A percentile compares a stretch with the other conserved stretches of the same genome.
These are phyloP conservation scores for Pseudozyma thailandica DNA, from an alignment of 1,284 basidiomycete genomes.

Conservation along the genomic window DNA sequence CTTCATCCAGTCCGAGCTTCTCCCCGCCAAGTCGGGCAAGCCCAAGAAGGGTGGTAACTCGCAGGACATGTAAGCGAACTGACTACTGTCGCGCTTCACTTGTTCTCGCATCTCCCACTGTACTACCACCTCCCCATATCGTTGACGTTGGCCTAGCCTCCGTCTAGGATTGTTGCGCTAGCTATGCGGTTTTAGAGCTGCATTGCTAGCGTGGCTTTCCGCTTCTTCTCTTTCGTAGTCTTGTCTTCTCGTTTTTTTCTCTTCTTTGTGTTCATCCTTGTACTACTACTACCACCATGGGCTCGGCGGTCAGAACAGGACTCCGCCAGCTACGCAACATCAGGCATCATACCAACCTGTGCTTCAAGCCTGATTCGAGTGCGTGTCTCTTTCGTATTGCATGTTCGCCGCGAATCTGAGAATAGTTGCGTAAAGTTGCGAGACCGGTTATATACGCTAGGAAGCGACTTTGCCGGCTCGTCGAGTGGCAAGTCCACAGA, in stretches of 20 bases:
- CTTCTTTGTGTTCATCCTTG: constrained; percentile 57
- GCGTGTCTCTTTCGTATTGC: not conserved
- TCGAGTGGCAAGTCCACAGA: too few relatives aligned
- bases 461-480: too few relatives aligned
- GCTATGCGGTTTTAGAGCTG: constrained; percentile 1
- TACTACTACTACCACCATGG: constrained; percentile 58
- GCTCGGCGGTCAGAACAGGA: constrained; percentile 56
- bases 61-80: constrained; percentile 61
- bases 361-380: constrained; percentile 7
- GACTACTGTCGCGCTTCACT: constrained; percentile 7
- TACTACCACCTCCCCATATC: constrained; percentile 23
- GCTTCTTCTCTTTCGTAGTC: constrained; percentile 1
- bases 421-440: not conserved
- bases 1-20: constrained; percentile 85
- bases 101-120: constrained; percentile 30
- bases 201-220: constrained; percentile 12
- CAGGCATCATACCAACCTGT: constrained; percentile 55
- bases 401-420: not conserved
- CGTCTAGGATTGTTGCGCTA: constrained; percentile 22
- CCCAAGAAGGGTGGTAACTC: constrained; percentile 66
- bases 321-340: constrained; percentile 52
- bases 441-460: too few relatives aligned
- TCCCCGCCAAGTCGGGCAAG: constrained; percentile 77
- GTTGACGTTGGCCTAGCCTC: not conserved
- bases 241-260: constrained; percentile 24